Conservation (phyloP, 1,284 basidiomycete species). For the Macrocybe sp. region DNA sequence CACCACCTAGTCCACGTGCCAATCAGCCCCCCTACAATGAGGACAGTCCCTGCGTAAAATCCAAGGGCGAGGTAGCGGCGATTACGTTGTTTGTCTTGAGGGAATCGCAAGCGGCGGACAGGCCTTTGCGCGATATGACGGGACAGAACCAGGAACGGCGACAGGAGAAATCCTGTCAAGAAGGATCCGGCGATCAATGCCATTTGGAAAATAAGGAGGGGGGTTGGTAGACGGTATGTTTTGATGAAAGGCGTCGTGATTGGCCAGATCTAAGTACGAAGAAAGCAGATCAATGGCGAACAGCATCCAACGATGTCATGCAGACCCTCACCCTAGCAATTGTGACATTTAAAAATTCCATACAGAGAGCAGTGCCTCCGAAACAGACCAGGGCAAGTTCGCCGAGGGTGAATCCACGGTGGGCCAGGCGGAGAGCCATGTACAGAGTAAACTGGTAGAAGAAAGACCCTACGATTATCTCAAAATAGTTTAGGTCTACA, state of each 20-base stretch:
- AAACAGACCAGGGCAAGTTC: slow-evolving; percentile 88
- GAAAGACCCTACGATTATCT: slow-evolving; percentile 69
- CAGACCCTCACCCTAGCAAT: slow-evolving; percentile 60
- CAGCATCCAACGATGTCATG: not conserved
- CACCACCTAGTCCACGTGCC: slow-evolving; percentile 93
- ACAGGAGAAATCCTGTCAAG: slow-evolving; percentile 89
- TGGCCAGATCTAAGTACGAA: slow-evolving; percentile 62
- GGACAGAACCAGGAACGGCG: slow-evolving; percentile 90
- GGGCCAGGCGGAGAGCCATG: slow-evolving; percentile 83
- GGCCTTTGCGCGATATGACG: slow-evolving; percentile 91
- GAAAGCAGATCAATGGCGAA: not conserved
- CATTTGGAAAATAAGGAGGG: slow-evolving; percentile 88
- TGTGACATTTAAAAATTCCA: slow-evolving; percentile 84
- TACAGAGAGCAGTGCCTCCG: slow-evolving; percentile 81
- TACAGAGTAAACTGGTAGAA: slow-evolving; percentile 94
- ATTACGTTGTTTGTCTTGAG: slow-evolving; percentile 83
- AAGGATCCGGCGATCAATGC: slow-evolving; percentile 93
- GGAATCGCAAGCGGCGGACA: slow-evolving; percentile 83
- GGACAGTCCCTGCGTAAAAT: slow-evolving; percentile 76
- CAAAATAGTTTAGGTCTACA: slow-evolving; percentile 74
- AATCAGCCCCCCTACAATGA: slow-evolving; percentile 83
- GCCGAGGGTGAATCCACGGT: slow-evolving; percentile 92
- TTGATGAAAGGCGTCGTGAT: slow-evolving; percentile 83
- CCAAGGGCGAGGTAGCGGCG: slow-evolving; percentile 82
- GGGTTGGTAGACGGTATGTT: slow-evolving; percentile 91